Evolutionary conservation across 2,329 filamentous ascomycete genomes (phyloP).

Genomic region (Aspergillus vadensis): DNA sequence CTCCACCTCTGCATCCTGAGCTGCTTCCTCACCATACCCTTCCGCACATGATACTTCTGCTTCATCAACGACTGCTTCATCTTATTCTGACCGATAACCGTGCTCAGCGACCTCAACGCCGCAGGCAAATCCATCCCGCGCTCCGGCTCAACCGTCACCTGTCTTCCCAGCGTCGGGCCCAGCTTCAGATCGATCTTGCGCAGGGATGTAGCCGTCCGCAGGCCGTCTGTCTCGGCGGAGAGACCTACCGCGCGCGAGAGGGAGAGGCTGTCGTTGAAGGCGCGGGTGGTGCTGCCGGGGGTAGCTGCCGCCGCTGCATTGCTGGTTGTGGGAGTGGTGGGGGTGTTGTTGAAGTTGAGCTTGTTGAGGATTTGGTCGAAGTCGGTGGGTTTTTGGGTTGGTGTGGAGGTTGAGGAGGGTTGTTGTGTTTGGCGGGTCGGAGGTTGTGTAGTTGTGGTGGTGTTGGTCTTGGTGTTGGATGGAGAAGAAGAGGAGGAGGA

Average conservation of each 20-base stretch:
- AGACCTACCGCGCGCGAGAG: constrained; percentile 26
- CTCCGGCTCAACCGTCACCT: constrained; percentile 39
- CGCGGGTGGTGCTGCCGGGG: neutral
- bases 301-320: neutral
- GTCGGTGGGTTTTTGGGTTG: constrained; percentile 15
- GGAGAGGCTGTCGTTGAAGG: constrained; percentile 22
- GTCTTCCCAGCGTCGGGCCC: constrained; percentile 40
- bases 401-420: constrained; percentile 4
- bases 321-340: neutral
- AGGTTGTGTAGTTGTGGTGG: constrained; percentile 23
- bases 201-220: constrained; percentile 16
- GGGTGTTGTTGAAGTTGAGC: constrained; percentile 29
- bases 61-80: constrained; percentile 32
- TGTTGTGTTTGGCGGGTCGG: constrained; percentile 4
- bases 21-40: constrained; percentile 46
- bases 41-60: constrained; percentile 47
- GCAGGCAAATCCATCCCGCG: constrained; percentile 32
- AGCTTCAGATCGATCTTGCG: constrained; percentile 39
- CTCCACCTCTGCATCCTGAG: constrained; percentile 44
- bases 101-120: constrained; percentile 32
- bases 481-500: constrained; percentile 10
- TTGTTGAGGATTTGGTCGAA: constrained; percentile 39
- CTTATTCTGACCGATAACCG: constrained; percentile 34
- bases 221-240: constrained; percentile 21
- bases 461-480: no score